phyloP scores from a whole-genome alignment of 1,284 basidiomycete genomes.

The Apiotrichum sp. region DNA sequence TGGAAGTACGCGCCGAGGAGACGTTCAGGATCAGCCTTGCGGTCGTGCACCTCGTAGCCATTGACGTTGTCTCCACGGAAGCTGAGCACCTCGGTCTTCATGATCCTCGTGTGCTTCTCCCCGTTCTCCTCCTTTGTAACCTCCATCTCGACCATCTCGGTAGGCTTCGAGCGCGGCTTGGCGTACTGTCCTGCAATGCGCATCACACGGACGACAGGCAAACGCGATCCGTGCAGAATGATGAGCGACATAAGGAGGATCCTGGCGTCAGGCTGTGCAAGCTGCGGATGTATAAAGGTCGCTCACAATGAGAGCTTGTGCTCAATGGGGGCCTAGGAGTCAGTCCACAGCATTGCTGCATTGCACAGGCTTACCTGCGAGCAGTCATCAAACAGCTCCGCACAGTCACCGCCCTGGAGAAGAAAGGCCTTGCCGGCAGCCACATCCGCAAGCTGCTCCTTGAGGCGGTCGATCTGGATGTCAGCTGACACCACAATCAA shows the following conservation, averaged over 20 bases:
- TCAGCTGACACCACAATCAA: not conserved
- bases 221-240: constrained; percentile 83
- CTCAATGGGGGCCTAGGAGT: constrained; percentile 74
- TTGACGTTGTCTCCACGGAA: constrained; percentile 93
- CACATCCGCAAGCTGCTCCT: constrained; percentile 70
- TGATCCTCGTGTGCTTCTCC: constrained; percentile 30
- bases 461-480: constrained; percentile 72
- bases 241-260: constrained; percentile 94
- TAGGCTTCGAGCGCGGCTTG: constrained; percentile 83
- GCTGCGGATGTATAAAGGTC: not conserved
- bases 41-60: constrained; percentile 63
- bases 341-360: not conserved
- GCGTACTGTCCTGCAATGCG: constrained; percentile 95
- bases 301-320: constrained; percentile 75
- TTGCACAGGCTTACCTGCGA: constrained; percentile 58
- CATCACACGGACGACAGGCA: constrained; percentile 86
- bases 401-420: constrained; percentile 94
- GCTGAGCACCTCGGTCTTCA: constrained; percentile 41
- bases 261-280: constrained; percentile 16
- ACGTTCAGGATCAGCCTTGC: constrained; percentile 79
- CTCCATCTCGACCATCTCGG: constrained; percentile 62
- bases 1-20: constrained; percentile 88
- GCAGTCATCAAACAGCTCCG: constrained; percentile 87
- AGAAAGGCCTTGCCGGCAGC: constrained; percentile 87
- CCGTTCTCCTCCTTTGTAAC: constrained; percentile 46